phyloP scores from a whole-genome alignment of 2,329 filamentous ascomycete genomes.

The Cordyceps militaris region DNA sequence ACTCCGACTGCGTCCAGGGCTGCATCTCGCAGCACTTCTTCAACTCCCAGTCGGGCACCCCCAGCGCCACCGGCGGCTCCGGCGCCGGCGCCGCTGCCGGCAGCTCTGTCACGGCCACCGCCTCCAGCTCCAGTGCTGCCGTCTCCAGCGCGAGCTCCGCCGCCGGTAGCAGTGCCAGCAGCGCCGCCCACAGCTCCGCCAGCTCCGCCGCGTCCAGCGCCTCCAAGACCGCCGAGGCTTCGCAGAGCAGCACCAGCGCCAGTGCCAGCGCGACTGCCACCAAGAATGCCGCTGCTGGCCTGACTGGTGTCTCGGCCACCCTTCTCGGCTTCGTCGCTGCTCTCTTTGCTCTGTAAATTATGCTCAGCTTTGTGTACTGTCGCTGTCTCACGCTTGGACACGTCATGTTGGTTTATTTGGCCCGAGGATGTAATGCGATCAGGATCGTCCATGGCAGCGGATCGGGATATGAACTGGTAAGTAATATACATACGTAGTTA shows the following conservation, averaged over 20 bases:
- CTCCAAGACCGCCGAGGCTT: not conserved
- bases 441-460: not conserved
- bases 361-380: not conserved
- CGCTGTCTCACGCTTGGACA: not conserved
- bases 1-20: conserved; percentile 34
- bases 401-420: not conserved
- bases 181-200: not conserved
- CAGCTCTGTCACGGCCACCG: conserved; percentile 16
- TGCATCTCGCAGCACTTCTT: conserved; percentile 47
- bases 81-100: conserved; percentile 1
- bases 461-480: not conserved
- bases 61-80: conserved; percentile 20
- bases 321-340: conserved; percentile 7
- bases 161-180: not conserved
- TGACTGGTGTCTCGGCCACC: not conserved
- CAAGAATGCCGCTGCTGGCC: conserved; percentile 5
- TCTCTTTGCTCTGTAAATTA: conserved; percentile 13
- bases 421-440: conserved; percentile 8
- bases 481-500: not conserved
- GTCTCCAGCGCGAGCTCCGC: conserved; percentile 12
- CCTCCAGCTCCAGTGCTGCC: conserved; percentile 17
- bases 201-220: not conserved
- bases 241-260: not conserved
- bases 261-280: not conserved
- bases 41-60: conserved; percentile 33